Base-by-base conservation (phyloP, 768 basidiomycete genomes). In the Lepiota venenata region DNA sequence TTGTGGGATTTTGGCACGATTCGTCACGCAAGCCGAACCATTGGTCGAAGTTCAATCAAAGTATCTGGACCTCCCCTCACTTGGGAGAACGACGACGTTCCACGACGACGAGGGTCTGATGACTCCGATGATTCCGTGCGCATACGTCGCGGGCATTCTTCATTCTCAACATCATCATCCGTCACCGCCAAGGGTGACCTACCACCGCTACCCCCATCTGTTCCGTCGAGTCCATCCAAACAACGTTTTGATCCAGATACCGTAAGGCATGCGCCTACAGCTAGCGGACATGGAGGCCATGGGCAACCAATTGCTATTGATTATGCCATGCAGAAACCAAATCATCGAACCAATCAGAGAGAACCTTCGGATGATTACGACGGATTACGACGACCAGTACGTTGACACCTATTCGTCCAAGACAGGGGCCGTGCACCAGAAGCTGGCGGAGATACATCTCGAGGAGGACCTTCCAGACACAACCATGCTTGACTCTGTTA, bases 1-100 rank as follows among this genome's bases (percentile, higher is more conserved):
- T 73, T 98, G 32, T 98, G 96, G 96, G 96, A 98, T 67, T 97
- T 98, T 70, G 96, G 96, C 12, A 98, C 96, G 7, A 88, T 98
- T 43, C 88, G 91, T 53, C 87, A 93, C 63, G 82, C 81, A 40
- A 71, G 77, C 42, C 72, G 78, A 60, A 91, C 91, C 14, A 77
- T 91, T 43, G 90, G 90, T n/a, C 80, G 85, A 48, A 81, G 77
- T 61, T 79, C 79, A 52, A 70, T 82, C 58, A 79, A 78, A 48
- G 72, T 80, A 39, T 80, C 85, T 38, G 87, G 87, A 1, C 85
- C 85, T 14, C 82, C 84, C 18, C 70, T 88, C 22, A 88, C 87
- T n/a, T 89, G 88, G 87, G 88, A 91, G 66, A 88, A 87, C 72
- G 79, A 88, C 56, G 80, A 78, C 25, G 73, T 74, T 3, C 69